Evolutionary conservation across 2,329 filamentous ascomycete species (phyloP).

Genomic region (Arthrobotrys conoides): DNA sequence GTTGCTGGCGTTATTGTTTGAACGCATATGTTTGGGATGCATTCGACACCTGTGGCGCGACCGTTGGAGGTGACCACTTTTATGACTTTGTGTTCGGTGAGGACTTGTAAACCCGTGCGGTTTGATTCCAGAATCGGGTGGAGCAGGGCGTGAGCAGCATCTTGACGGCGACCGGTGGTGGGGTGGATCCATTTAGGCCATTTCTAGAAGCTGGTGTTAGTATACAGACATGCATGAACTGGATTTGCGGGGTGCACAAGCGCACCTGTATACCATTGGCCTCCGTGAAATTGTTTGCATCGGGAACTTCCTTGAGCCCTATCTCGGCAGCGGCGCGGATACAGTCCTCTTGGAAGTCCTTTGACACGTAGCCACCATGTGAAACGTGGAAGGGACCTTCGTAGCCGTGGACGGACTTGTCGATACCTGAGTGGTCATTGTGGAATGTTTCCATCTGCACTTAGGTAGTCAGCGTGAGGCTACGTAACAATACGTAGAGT

Average conservation of each 20-base stretch:
- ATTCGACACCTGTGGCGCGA: constrained; percentile 75
- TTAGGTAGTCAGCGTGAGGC: not conserved
- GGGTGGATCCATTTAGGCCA: constrained; percentile 64
- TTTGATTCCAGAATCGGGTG: constrained; percentile 71
- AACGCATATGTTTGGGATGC: constrained; percentile 70
- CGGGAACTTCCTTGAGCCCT: constrained; percentile 66
- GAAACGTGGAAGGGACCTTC: constrained; percentile 67
- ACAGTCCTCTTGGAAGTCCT: constrained; percentile 69
- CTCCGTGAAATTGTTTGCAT: constrained; percentile 43
- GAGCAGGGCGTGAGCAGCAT: constrained; percentile 73
- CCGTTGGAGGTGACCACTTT: constrained; percentile 72
- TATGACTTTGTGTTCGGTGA: constrained; percentile 73
- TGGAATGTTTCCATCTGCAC: constrained; percentile 60
- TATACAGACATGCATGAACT: not conserved
- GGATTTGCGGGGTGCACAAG: too few species aligned
- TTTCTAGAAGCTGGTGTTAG: constrained; percentile 25
- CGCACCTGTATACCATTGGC: constrained; percentile 39
- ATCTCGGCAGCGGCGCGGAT: constrained; percentile 69
- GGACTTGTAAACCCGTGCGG: constrained; percentile 73
- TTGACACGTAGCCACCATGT: constrained; percentile 69
- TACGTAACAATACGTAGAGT: too few species aligned
- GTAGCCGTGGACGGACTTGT: constrained; percentile 62
- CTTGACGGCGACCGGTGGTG: constrained; percentile 72
- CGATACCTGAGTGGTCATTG: constrained; percentile 32
- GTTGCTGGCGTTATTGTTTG: constrained; percentile 65